phyloP scores from a whole-genome alignment of 2,329 filamentous ascomycete species.

The Fusarium sp. region DNA sequence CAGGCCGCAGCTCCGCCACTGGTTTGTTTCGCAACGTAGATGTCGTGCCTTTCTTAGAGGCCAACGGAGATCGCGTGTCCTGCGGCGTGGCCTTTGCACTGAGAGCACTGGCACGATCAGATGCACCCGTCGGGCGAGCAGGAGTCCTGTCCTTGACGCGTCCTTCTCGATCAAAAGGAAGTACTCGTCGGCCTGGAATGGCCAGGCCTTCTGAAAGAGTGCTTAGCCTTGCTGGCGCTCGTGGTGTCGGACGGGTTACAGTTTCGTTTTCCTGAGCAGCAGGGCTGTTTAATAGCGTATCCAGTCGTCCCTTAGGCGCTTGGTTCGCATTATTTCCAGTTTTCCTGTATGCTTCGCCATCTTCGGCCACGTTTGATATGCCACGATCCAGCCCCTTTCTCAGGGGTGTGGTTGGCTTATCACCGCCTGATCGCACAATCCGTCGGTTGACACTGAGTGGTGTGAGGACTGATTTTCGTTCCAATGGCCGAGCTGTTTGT shows the following conservation, averaged over 20 bases:
- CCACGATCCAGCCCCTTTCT: conserved; percentile 49
- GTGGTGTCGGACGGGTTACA: conserved; percentile 43
- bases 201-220: conserved; percentile 40
- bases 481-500: conserved; percentile 32
- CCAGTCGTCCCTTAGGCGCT: conserved; percentile 47
- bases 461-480: conserved; percentile 49
- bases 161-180: conserved; percentile 51
- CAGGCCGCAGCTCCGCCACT: conserved; percentile 67
- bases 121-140: conserved; percentile 19
- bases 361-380: conserved; percentile 61
- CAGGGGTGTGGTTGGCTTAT: conserved; percentile 33
- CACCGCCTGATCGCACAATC: conserved; percentile 33
- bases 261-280: conserved; percentile 38
- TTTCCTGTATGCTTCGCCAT: conserved; percentile 53
- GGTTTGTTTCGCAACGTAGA: conserved; percentile 68
- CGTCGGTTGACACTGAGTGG: conserved; percentile 53
- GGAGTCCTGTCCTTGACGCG: conserved; percentile 23
- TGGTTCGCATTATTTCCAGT: conserved; percentile 15
- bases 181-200: conserved; percentile 55
- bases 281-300: conserved; percentile 50
- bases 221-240: conserved; percentile 31
- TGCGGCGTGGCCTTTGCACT: conserved; percentile 23
- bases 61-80: conserved; percentile 27
- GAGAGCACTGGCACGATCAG: conserved; percentile 6
- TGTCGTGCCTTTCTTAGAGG: conserved; percentile 38